Base-by-base conservation (phyloP, 345 rosid genomes). In the Pugionium dolabratum region DNA sequence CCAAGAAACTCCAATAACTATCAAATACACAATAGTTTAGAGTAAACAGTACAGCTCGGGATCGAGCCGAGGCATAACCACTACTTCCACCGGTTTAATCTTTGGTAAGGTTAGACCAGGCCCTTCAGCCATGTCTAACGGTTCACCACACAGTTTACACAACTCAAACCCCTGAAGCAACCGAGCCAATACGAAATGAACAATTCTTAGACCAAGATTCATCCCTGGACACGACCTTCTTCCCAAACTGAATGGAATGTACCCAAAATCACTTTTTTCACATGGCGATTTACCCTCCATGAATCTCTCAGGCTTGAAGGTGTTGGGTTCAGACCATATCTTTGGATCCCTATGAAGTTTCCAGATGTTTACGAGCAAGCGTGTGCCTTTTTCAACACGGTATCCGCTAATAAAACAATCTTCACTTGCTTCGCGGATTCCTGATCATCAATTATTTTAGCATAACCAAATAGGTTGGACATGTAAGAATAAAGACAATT, bases 151-250 rank as follows among this genome's bases (percentile, higher is more conserved):
- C 0, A 35, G 47, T 2, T 68, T 65, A 0, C 26, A 27, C 10
- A 82, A 28, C 45, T 80, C 67, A 49, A 86, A 86, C 1, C 86
- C 84, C 4, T 84, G 83, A 44, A 86, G 67, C 30, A 86, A 42
- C 46, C 81, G 54, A 25, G 86, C 91, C 10, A 84, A 44, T 4
- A 72, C 72, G 4, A 84, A 65, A 26, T 78, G 81, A 50, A 77
- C 82, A 27, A 82, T 74, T 47, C 73, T 77, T 27, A 76, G 27
- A 4, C 78, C 88, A 28, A 76, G 66, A 9, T 76, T 69, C 58
- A 73, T 55, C 33, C 81, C 86, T 6, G 91, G 91, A 60, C 91
- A 85, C 0, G 84, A 78, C 64, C 86, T 83, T 50, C 88, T 73
- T 0, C 91, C 91, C 0, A 49, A 47, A 36, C 87, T 59, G 8